Evolutionary conservation across 345 rosid species (phyloP).

Genomic region (Eucalyptus curtisii): DNA sequence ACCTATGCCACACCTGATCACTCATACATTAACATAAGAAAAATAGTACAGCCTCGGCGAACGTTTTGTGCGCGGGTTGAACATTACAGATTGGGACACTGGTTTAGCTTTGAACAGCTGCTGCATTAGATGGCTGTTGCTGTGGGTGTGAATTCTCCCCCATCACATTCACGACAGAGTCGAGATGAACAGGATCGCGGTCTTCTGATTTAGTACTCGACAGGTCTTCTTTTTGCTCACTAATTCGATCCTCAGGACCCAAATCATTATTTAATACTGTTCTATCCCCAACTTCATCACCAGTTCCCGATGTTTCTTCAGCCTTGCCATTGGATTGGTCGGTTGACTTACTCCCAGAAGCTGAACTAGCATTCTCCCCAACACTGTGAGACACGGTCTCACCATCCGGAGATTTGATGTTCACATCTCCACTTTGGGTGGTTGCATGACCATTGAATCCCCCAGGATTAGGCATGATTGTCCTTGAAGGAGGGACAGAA

Average conservation of each 20-base stretch:
- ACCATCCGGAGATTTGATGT: conserved; percentile 19
- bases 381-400: conserved; percentile 3
- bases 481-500: conserved; percentile 66
- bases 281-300: background rate
- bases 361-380: conserved; percentile 8
- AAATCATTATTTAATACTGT: background rate
- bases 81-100: background rate
- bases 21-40: conserved; percentile 1
- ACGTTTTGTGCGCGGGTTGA: background rate
- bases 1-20: background rate
- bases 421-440: conserved; percentile 13
- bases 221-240: conserved; percentile 9
- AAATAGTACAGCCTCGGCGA: conserved; percentile 1
- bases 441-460: conserved; percentile 5
- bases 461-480: conserved; percentile 37
- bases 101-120: conserved; percentile 47
- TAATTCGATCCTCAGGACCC: background rate
- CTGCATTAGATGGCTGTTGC: conserved; percentile 27
- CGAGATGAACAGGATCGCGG: background rate
- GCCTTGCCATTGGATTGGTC: background rate
- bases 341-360: conserved; percentile 6
- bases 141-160: conserved; percentile 9
- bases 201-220: conserved; percentile 9
- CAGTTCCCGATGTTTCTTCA: background rate
- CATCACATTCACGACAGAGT: background rate